These are phyloP conservation scores for Echites panduratus DNA, from an alignment of 257 asterid species.

Conservation along the genomic window DNA sequence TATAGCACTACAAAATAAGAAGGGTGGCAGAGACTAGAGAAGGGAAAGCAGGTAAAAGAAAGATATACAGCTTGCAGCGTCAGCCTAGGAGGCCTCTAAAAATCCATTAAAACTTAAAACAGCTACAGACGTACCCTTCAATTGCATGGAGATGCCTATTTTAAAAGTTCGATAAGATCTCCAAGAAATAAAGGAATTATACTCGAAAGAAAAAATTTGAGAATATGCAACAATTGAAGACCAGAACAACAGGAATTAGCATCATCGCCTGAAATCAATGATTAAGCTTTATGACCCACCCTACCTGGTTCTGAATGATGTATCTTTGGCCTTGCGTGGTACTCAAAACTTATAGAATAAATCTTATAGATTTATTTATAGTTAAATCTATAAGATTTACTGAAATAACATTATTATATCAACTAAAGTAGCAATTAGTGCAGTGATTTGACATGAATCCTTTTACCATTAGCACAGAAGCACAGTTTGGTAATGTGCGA, in stretches of 20 bases:
- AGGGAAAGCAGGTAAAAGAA: no score
- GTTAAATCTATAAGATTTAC: no score
- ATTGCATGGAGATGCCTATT: not conserved
- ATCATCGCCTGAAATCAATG: constrained; percentile 2
- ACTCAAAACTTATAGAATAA: not conserved
- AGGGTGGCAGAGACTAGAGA: no score
- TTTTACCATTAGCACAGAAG: constrained; percentile 1
- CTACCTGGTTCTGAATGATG: constrained; percentile 14
- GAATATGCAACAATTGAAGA: not conserved
- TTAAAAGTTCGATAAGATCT: not conserved
- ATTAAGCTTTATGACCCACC: constrained; percentile 15
- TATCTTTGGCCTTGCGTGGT: constrained; percentile 2
- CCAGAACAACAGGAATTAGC: not conserved
- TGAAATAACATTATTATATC: no score
- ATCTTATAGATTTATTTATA: constrained; percentile 9
- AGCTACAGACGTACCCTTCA: not conserved
- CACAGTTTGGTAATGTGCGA: constrained; percentile 3
- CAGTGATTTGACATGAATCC: not conserved
- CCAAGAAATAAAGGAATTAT: not conserved
- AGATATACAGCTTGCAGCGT: no score
- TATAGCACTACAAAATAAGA: no score
- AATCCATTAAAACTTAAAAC: no score
- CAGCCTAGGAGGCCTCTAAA: no score
- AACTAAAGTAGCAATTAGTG: constrained; percentile 10
- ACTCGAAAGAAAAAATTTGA: not conserved